Base-by-base conservation (phyloP, 2,329 filamentous ascomycete genomes). In the Penicillium sumatraense region DNA sequence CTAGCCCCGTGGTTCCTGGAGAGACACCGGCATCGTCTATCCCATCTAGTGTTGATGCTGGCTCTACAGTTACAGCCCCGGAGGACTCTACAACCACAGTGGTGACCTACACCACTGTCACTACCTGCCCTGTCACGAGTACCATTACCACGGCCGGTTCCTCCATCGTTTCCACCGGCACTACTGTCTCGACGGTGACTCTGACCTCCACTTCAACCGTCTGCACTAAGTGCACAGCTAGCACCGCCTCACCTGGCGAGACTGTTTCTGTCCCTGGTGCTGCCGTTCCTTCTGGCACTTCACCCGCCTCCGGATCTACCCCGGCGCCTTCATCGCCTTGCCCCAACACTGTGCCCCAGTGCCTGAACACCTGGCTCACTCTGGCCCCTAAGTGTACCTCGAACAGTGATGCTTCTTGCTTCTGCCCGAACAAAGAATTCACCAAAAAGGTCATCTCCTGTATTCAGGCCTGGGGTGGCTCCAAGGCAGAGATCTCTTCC, bases 331-430 rank as follows among this genome's bases (percentile, higher is more conserved):
- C 69, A 3, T 70, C 71, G 23, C 65, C 68, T 26, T 79, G 86
- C 77, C 91, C 92, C 54, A 77, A 81, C 23, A 84, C 93, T 45
- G 88, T 97, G 47, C 93, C 93, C 60, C 86, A 86, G 71, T 98
- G 93, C 81, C 80, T 98, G 78, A 95, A 93, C 84, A 96, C 92
- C 68, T 97, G 91, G 90, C 78, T 96, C 68, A 84, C 85, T 72
- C 77, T 82, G 58, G 62, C 74, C 10, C 84, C 89, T 48, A 80
- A 84, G 71, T 98, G 93, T 85, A 82, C 83, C 67, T 87, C 90
- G 79, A 96, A 96, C 86, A 88, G 89, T 40, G 91, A 96, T 70
- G 78, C 82, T 56, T 76, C 78, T 63, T 98, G 93, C 86, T 96
- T 90, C 88, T 98, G 93, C 86, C 89, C 90, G 65, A 84, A 89